These are phyloP conservation scores for Tylopilus intermedius DNA, from an alignment of 768 basidiomycete species.

Conservation along the genomic window DNA sequence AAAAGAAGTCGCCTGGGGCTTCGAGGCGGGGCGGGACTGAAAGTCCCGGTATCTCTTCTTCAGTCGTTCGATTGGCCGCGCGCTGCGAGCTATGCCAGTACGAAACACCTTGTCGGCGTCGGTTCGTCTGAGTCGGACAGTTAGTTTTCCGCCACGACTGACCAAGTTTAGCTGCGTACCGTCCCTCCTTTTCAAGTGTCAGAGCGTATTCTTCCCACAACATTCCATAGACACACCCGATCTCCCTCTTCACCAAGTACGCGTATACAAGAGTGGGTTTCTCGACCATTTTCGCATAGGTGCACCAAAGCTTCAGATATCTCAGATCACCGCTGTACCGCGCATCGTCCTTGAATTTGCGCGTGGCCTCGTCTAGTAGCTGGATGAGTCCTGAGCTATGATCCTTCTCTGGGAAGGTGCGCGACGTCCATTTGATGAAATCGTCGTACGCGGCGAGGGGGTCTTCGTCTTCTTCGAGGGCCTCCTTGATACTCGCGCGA, in stretches of 20 bases:
- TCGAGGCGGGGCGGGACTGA: slow-evolving; percentile 44
- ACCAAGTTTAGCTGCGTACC: slow-evolving; percentile 44
- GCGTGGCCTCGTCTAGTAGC: slow-evolving; percentile 78
- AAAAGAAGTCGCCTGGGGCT: slow-evolving; percentile 22
- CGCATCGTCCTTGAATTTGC: slow-evolving; percentile 76
- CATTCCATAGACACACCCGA: slow-evolving; percentile 71
- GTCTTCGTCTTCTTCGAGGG: slow-evolving; percentile 73
- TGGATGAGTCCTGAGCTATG: slow-evolving; percentile 70
- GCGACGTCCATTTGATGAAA: slow-evolving; percentile 87
- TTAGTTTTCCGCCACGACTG: slow-evolving; percentile 5
- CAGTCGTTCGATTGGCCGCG: slow-evolving; percentile 78
- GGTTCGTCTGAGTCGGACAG: slow-evolving; percentile 42
- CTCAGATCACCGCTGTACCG: slow-evolving; percentile 83
- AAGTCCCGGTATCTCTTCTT: slow-evolving; percentile 81
- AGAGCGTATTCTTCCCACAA: slow-evolving; percentile 91
- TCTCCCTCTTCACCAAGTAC: slow-evolving; percentile 64
- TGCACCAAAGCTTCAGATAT: slow-evolving; percentile 88
- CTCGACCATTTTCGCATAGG: slow-evolving; percentile 79
- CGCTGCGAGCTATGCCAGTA: slow-evolving; percentile 75
- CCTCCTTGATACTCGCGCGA: slow-evolving; percentile 41
- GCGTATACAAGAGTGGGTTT: slow-evolving; percentile 65
- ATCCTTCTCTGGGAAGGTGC: slow-evolving; percentile 69
- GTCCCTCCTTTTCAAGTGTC: slow-evolving; percentile 67
- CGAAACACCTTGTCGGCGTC: slow-evolving; percentile 82
- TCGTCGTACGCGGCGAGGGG: slow-evolving; percentile 79